Percentiles rank a stretch among this genome's conserved stretches.
phyloP scores from a whole-genome alignment of 805 yeast genomes.

The Wickerhamiella qilinensis region DNA sequence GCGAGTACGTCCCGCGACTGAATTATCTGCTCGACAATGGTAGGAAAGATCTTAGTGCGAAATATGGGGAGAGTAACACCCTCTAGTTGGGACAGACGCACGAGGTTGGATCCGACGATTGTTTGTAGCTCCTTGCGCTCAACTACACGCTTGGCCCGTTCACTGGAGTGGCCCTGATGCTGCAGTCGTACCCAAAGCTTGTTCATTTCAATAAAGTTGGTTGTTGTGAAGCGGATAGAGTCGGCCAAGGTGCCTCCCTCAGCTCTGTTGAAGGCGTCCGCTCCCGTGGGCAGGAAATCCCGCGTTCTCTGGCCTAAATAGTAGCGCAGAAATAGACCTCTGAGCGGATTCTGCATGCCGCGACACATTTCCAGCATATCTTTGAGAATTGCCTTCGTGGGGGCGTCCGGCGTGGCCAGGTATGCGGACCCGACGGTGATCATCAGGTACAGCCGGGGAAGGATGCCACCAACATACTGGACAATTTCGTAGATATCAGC shows the following conservation, averaged over 20 bases:
- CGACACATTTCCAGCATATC: conserved; percentile 97
- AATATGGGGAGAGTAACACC: conserved; percentile 35
- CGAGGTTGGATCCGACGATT: conserved; percentile 83
- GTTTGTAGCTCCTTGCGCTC: conserved; percentile 85
- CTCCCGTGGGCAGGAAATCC: conserved; percentile 35
- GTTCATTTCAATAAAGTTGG: conserved; percentile 93
- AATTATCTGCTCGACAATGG: conserved; percentile 71
- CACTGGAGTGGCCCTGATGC: conserved; percentile 86
- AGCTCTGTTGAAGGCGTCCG: background rate
- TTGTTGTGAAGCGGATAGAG: conserved; percentile 61
- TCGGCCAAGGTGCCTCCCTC: conserved; percentile 30
- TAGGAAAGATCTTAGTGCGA: conserved; percentile 49
- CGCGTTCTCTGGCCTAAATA: conserved; percentile 75
- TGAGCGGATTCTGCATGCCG: conserved; percentile 88
- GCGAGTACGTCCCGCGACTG: conserved; percentile 88
- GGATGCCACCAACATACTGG: conserved; percentile 80
- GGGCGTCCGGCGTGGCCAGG: conserved; percentile 62
- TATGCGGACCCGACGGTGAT: conserved; percentile 86
- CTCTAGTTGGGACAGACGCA: conserved; percentile 72
- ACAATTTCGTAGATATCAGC: conserved; percentile 89
- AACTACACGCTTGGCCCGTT: conserved; percentile 50
- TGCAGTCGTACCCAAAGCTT: conserved; percentile 94
- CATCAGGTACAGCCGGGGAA: conserved; percentile 88
- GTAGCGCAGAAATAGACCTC: conserved; percentile 82
- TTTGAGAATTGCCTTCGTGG: conserved; percentile 70